Conservation (phyloP, 176 grass and related monocot genomes). For the Pharus latifolius region DNA sequence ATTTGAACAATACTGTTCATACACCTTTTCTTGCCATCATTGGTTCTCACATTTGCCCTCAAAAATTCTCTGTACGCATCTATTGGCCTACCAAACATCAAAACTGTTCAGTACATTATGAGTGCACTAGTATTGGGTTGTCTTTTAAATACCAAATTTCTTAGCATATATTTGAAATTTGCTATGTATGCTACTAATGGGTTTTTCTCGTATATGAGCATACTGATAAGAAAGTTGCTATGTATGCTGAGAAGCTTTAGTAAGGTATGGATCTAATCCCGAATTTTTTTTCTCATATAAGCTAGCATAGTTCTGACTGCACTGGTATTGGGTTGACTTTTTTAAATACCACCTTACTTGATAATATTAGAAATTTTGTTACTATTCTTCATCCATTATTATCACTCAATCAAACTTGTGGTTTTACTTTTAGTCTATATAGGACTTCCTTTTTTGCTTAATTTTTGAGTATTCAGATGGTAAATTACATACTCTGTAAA, state of each 20-base stretch:
- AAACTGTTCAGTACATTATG: background rate
- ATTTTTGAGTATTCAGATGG: background rate
- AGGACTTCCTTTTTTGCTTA: background rate
- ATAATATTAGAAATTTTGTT: background rate
- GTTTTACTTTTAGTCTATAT: background rate
- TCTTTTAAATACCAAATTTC: too few species aligned
- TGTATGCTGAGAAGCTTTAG: too few species aligned
- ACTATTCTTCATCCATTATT: background rate
- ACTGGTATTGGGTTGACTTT: background rate
- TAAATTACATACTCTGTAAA: background rate
- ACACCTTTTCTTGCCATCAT: background rate
- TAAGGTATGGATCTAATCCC: background rate
- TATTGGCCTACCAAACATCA: background rate
- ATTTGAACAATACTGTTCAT: conserved; percentile 3
- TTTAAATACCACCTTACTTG: background rate
- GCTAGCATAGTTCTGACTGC: background rate
- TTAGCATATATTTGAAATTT: too few species aligned
- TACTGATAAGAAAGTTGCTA: too few species aligned
- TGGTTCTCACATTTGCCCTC: background rate
- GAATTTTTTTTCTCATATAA: background rate
- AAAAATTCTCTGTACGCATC: background rate
- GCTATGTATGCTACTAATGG: too few species aligned
- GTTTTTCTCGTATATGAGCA: too few species aligned
- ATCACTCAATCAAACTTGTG: background rate
- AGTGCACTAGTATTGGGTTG: too few species aligned